A percentile compares a stretch with the other conserved stretches of the same genome.
phyloP scores from a whole-genome alignment of 2,329 filamentous ascomycete genomes.

The Fusarium sublunatum region DNA sequence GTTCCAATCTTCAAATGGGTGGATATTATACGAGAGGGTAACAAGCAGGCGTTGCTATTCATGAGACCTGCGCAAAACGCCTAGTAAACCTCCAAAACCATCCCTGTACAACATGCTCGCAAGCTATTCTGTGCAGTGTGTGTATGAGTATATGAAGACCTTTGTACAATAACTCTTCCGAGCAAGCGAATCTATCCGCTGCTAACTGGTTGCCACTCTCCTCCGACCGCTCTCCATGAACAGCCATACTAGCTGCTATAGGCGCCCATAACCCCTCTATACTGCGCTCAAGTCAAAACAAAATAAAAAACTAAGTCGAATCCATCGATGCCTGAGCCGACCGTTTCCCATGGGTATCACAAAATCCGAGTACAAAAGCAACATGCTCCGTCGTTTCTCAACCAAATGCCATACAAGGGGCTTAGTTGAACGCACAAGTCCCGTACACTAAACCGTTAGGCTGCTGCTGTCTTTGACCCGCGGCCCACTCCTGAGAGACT shows the following conservation, averaged over 20 bases:
- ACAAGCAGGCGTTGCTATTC: slow-evolving; percentile 31
- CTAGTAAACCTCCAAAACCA: slow-evolving; percentile 26
- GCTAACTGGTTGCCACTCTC: slow-evolving; percentile 29
- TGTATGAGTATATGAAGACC: slow-evolving; percentile 37
- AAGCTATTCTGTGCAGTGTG: slow-evolving; percentile 36
- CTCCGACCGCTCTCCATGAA: slow-evolving; percentile 27
- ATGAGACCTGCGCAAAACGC: slow-evolving; percentile 37
- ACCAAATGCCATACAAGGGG: slow-evolving; percentile 29
- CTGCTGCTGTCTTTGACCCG: slow-evolving; percentile 52
- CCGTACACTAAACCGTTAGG: slow-evolving; percentile 36
- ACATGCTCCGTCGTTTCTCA: slow-evolving; percentile 41
- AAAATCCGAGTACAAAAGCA: slow-evolving; percentile 49
- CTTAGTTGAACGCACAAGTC: slow-evolving; percentile 25
- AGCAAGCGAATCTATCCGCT: slow-evolving; percentile 28
- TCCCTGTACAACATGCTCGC: slow-evolving; percentile 41
- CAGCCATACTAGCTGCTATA: slow-evolving; percentile 19
- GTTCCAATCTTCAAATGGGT: slow-evolving; percentile 5
- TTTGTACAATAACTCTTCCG: slow-evolving; percentile 41
- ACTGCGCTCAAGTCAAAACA: slow-evolving; percentile 33
- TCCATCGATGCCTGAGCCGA: slow-evolving; percentile 41
- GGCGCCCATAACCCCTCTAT: slow-evolving; percentile 29
- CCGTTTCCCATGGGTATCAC: slow-evolving; percentile 54
- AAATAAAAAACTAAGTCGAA: slow-evolving; percentile 32
- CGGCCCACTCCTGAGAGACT: slow-evolving; percentile 49
- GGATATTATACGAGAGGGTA: slow-evolving; percentile 17